Conservation (phyloP, 2,329 filamentous ascomycete genomes). For the Trichoderma atrobrunneum region DNA sequence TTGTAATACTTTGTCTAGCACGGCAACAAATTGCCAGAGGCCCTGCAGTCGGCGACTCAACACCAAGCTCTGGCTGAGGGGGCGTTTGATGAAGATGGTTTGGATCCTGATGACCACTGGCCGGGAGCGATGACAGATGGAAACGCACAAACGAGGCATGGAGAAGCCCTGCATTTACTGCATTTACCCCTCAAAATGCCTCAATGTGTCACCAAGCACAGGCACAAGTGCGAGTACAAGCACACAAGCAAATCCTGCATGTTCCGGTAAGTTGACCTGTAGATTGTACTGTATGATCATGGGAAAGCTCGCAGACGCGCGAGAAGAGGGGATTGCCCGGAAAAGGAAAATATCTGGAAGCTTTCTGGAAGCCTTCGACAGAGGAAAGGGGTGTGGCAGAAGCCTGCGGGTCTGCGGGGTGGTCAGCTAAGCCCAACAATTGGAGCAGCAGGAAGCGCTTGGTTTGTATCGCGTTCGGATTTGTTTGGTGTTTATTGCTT, state of each 20-base stretch:
- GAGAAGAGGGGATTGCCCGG: background rate
- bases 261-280: background rate
- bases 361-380: background rate
- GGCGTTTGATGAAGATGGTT: background rate
- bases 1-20: background rate
- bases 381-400: background rate
- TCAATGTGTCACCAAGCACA: background rate
- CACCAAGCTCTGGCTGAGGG: background rate
- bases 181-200: background rate
- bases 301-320: background rate
- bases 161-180: background rate
- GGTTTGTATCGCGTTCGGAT: background rate
- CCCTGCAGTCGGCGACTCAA: background rate
- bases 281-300: background rate
- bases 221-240: background rate
- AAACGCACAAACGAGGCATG: background rate
- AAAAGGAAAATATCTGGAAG: slow-evolving; percentile 1
- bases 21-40: background rate
- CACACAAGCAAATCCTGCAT: background rate
- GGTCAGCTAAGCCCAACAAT: background rate
- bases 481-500: background rate
- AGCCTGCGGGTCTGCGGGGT: background rate
- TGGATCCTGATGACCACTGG: background rate
- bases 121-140: background rate
- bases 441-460: background rate